Conservation (phyloP, 805 yeast genomes). For the Myxozyma udenii region DNA sequence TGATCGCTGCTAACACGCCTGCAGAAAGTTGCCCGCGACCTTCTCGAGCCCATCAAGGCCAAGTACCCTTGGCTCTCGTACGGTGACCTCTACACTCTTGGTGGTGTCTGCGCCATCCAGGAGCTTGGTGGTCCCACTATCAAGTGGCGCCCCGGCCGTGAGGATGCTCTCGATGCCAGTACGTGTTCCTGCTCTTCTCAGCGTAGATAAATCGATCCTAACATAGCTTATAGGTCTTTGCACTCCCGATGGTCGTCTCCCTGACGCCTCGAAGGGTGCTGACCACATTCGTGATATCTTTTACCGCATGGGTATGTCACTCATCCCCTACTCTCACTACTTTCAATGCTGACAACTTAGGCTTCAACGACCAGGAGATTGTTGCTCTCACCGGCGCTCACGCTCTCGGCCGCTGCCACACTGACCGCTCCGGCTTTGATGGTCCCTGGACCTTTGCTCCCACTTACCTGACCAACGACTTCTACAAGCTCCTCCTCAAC, state of each 20-base stretch:
- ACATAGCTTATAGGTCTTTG: constrained; percentile 39
- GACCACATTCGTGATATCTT: constrained; percentile 55
- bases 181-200: constrained; percentile 38
- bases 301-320: constrained; percentile 43
- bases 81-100: constrained; percentile 70
- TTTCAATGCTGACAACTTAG: constrained; percentile 32
- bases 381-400: constrained; percentile 65
- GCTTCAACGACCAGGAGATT: constrained; percentile 58
- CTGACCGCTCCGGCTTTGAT: constrained; percentile 68
- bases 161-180: constrained; percentile 43
- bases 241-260: constrained; percentile 63
- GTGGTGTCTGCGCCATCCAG: constrained; percentile 64
- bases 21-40: constrained; percentile 50
- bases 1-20: neutral
- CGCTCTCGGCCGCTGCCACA: constrained; percentile 61
- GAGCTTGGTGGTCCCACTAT: constrained; percentile 59
- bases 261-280: constrained; percentile 55
- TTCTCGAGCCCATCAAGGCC: constrained; percentile 53
- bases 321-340: neutral
- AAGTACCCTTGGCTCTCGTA: constrained; percentile 60
- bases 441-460: constrained; percentile 89
- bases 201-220: too few species aligned
- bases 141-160: constrained; percentile 72
- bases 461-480: constrained; percentile 66
- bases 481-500: constrained; percentile 54